Evolutionary conservation across 176 grass and related monocot genomes (phyloP).

Genomic region (Thinopyrum elongatum): DNA sequence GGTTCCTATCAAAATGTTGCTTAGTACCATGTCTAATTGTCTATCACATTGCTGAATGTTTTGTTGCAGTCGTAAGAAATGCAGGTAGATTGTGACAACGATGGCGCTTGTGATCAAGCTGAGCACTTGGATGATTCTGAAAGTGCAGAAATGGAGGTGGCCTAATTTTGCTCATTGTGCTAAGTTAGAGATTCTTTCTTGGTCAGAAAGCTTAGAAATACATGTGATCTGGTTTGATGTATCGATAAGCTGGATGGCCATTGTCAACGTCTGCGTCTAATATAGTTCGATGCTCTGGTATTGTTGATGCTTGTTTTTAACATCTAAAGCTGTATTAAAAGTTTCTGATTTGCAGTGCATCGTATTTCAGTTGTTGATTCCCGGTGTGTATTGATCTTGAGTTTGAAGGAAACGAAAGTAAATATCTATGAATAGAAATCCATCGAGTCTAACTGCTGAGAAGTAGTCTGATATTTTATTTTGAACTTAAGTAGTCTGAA

Average conservation of each 20-base stretch:
- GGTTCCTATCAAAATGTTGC: no score
- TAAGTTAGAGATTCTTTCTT: background rate
- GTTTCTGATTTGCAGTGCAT: background rate
- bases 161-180: background rate
- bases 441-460: background rate
- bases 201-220: background rate
- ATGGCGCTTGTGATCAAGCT: slow-evolving; percentile 22
- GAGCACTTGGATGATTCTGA: slow-evolving; percentile 13
- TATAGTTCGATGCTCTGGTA: background rate
- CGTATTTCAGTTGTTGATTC: background rate
- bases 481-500: no score
- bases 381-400: background rate
- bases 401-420: background rate
- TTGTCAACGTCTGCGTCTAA: background rate
- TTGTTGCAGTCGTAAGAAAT: background rate
- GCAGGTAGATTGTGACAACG: slow-evolving; percentile 23
- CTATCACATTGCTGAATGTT: background rate
- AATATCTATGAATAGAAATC: background rate
- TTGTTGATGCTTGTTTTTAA: background rate
- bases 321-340: background rate
- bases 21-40: no score
- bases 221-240: background rate
- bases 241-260: background rate
- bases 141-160: slow-evolving; percentile 37
- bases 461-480: background rate